These are phyloP conservation scores for Royoungia palumana DNA, from an alignment of 768 basidiomycete genomes.

Conservation along the genomic window DNA sequence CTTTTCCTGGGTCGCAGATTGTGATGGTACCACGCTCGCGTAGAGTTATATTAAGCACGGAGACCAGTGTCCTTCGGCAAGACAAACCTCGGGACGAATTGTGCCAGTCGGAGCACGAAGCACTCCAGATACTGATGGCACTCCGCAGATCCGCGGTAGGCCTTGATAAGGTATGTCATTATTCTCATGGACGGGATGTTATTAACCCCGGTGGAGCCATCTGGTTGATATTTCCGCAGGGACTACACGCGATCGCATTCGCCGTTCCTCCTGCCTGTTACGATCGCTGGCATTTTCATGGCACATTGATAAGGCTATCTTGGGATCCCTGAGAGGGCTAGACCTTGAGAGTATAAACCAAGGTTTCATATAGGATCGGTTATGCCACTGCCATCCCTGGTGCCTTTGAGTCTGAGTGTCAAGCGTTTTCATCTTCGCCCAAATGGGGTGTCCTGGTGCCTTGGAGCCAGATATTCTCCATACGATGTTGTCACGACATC, in stretches of 20 bases:
- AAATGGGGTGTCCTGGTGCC: slow-evolving; percentile 20
- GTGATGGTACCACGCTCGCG: neutral
- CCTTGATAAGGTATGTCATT: slow-evolving; percentile 19
- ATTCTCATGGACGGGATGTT: slow-evolving; percentile 23
- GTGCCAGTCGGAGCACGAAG: slow-evolving; percentile 1
- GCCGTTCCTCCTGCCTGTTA: slow-evolving; percentile 27
- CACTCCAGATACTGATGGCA: neutral
- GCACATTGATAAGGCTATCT: slow-evolving; percentile 30
- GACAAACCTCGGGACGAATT: slow-evolving; percentile 14
- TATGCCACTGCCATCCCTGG: slow-evolving; percentile 15
- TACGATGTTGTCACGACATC: slow-evolving; percentile 3
- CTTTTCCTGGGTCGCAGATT: neutral
- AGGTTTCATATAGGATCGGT: slow-evolving; percentile 19
- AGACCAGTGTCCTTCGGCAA: neutral
- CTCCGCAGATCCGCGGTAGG: slow-evolving; percentile 31
- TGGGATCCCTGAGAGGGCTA: slow-evolving; percentile 26
- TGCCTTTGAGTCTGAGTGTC: slow-evolving; percentile 18
- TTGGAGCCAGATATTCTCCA: slow-evolving; percentile 15
- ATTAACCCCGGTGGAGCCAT: slow-evolving; percentile 21
- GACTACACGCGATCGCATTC: slow-evolving; percentile 19
- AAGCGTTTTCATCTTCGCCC: slow-evolving; percentile 1
- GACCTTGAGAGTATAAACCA: slow-evolving; percentile 18
- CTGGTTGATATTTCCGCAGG: slow-evolving; percentile 17
- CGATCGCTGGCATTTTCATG: slow-evolving; percentile 13
- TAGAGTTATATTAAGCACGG: slow-evolving; percentile 2